phyloP scores from a whole-genome alignment of 768 basidiomycete species.

The Boletus rubroflammeus region DNA sequence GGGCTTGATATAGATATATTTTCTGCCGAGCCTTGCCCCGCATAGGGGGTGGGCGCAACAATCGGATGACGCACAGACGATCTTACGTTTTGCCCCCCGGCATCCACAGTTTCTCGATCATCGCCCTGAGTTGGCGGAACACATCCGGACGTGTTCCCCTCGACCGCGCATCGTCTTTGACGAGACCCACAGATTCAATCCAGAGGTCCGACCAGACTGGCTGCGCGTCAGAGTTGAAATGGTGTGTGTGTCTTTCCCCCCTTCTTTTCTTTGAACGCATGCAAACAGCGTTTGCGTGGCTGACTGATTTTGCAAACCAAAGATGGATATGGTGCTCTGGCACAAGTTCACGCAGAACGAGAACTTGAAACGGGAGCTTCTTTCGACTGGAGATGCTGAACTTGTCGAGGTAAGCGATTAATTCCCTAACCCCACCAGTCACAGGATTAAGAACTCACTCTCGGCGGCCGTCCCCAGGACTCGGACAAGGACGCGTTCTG shows the following conservation, averaged over 20 bases:
- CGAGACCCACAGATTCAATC: slow-evolving; percentile 35
- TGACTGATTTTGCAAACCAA: slow-evolving; percentile 2
- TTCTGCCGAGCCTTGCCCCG: not conserved
- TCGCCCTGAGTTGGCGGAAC: slow-evolving; percentile 33
- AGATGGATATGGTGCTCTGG: slow-evolving; percentile 41
- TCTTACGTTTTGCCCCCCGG: slow-evolving; percentile 9
- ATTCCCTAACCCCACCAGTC: not conserved
- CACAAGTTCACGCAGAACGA: slow-evolving; percentile 41
- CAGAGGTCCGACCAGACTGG: slow-evolving; percentile 36
- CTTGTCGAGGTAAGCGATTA: slow-evolving; percentile 37
- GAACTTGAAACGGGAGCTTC: slow-evolving; percentile 33
- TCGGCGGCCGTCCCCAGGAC: slow-evolving; percentile 17
- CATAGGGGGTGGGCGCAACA: slow-evolving; percentile 5
- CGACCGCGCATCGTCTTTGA: slow-evolving; percentile 33
- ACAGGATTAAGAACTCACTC: slow-evolving; percentile 11
- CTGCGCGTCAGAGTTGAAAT: slow-evolving; percentile 32
- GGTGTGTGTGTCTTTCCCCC: slow-evolving; percentile 13
- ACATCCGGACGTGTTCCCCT: slow-evolving; percentile 33
- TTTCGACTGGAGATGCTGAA: slow-evolving; percentile 37
- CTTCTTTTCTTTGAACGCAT: slow-evolving; percentile 14
- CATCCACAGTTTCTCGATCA: slow-evolving; percentile 32
- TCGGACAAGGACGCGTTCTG: slow-evolving; percentile 39
- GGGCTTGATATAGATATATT: not conserved
- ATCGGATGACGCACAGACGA: slow-evolving; percentile 12
- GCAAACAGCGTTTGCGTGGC: slow-evolving; percentile 5